Base-by-base conservation (phyloP, 164 flowering plant genomes). In the Sextonia rubra region DNA sequence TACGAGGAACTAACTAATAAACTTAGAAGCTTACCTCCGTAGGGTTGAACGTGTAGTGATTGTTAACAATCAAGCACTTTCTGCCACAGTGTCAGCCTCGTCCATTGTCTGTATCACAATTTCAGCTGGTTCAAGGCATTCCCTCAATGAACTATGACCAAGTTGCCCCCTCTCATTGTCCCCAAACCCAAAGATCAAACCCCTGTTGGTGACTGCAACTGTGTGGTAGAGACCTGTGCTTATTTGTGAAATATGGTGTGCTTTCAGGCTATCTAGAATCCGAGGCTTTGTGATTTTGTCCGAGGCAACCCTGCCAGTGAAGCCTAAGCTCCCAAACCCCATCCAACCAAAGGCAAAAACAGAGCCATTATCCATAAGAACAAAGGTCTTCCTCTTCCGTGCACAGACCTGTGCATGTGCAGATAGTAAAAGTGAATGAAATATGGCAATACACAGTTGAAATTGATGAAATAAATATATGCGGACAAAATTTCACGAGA, bases 161-260 rank as follows among this genome's bases (percentile, higher is more conserved):
- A 94, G 97, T 70, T 92, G 99, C 15, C 88, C 97, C 75, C 99
- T 85, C 80, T 91, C 97, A 78, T 92, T 94, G 70, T 94, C 99
- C 56, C 97, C 97, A 74, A 94, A 91, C 5, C 99, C 99, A 60
- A 90, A 90, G 11, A 94, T 70, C 65, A 72, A 83, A 22, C 97
- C 99, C 56, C 66, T 80, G 64, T 78, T 80, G 27, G 94, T 90
- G 64, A 91, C 77, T 0, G 76, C 93, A 32, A 92, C 91, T 22
- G 97, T 90, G 82, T 94, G 98, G 82, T 92, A 92, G 47, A 92
- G 80, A 2, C 98, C 98, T 0, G 97, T 90, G 89, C 94, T 87
- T 29, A 94, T 83, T 77, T 94, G 98, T 60, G 97, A 88, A 70
- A 94, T 87, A 71, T 68, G 85, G 73, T 89, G 90, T 64, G 71